Percentiles rank a stretch among this genome's conserved stretches.
Evolutionary conservation across 2,329 filamentous ascomycete species (phyloP).

Genomic region (Ambrosiella beaveri): DNA sequence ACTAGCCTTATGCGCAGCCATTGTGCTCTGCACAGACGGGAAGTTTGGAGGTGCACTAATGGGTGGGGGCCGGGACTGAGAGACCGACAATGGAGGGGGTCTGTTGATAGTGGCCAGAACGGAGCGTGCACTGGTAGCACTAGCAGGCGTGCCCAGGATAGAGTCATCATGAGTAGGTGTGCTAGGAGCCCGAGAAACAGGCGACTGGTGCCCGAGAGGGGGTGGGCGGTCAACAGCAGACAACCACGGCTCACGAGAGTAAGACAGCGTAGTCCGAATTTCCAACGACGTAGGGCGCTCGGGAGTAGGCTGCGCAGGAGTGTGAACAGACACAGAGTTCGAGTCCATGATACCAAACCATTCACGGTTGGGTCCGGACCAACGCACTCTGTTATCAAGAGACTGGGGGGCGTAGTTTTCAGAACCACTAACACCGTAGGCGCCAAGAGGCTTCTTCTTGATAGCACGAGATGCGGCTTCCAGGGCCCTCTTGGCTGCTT

Average conservation of each 20-base stretch:
- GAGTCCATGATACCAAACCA: background rate
- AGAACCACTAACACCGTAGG: background rate
- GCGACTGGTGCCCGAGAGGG: no score
- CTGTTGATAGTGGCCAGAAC: background rate
- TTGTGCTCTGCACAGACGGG: background rate
- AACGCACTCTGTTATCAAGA: background rate
- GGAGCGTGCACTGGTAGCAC: background rate
- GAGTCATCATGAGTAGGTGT: no score
- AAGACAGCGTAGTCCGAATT: background rate
- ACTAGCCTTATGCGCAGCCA: background rate
- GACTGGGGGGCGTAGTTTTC: background rate
- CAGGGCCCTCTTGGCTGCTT: conserved; percentile 7
- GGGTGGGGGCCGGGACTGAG: background rate
- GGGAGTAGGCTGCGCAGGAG: background rate
- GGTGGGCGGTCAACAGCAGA: no score
- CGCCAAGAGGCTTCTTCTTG: background rate
- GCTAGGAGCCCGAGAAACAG: no score
- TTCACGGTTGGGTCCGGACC: background rate
- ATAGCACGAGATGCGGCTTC: conserved; percentile 4
- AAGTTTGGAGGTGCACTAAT: background rate
- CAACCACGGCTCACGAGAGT: no score
- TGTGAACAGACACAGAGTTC: background rate
- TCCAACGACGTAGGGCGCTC: background rate
- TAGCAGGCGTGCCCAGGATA: no score
- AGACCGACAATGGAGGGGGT: background rate